These are phyloP conservation scores for Exophiala mesophila DNA, from an alignment of 2,329 filamentous ascomycete species.

Conservation along the genomic window DNA sequence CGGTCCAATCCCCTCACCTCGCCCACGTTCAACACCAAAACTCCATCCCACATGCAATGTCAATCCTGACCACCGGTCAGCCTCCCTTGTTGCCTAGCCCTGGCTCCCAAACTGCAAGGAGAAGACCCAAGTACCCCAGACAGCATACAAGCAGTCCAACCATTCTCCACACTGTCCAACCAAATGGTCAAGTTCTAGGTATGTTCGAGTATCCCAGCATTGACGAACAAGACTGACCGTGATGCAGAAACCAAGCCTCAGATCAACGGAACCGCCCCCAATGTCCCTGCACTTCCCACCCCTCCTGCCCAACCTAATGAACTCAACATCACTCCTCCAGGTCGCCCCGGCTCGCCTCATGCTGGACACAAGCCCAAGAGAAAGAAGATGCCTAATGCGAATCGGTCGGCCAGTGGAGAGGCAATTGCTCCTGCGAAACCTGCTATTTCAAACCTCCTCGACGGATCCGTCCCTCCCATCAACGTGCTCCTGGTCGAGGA, in stretches of 20 bases:
- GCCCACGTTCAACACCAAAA: constrained; percentile 34
- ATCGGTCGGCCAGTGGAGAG: constrained; percentile 27
- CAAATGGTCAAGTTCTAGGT: constrained; percentile 32
- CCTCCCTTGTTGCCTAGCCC: constrained; percentile 77
- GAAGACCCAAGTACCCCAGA: constrained; percentile 59
- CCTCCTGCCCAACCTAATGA: constrained; percentile 47
- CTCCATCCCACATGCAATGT: constrained; percentile 59
- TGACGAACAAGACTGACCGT: constrained; percentile 37
- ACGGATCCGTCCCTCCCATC: constrained; percentile 84
- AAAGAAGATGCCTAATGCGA: constrained; percentile 39
- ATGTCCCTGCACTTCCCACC: constrained; percentile 53
- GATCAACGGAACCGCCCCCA: constrained; percentile 32
- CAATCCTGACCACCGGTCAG: constrained; percentile 74
- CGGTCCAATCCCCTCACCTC: constrained; percentile 42
- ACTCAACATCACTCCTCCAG: constrained; percentile 45
- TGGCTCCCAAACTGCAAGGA: constrained; percentile 57
- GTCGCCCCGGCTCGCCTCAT: constrained; percentile 47
- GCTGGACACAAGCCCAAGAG: constrained; percentile 46
- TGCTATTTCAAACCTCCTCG: constrained; percentile 60
- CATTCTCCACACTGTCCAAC: constrained; percentile 50
- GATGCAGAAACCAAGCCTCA: constrained; percentile 38
- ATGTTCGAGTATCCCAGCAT: constrained; percentile 27
- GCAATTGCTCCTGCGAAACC: constrained; percentile 30
- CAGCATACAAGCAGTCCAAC: constrained; percentile 81
- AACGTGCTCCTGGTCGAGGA: constrained; percentile 98